Evolutionary conservation across 2,329 filamentous ascomycete species (phyloP).

Genomic region (Dothideomycetes sp.): DNA sequence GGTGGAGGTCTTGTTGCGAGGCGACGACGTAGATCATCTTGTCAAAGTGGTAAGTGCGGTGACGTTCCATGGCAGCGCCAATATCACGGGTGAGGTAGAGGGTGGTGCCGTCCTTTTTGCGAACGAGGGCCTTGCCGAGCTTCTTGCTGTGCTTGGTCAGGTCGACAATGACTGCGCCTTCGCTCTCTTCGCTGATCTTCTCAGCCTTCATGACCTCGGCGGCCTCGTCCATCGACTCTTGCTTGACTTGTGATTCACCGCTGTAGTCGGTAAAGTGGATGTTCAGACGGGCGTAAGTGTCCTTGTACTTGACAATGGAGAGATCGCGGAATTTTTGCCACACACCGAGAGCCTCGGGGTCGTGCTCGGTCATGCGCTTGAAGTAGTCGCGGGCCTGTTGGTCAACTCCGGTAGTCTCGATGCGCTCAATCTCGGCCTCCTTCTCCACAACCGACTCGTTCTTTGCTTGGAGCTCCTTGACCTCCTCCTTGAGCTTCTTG

Average conservation of each 20-base stretch:
- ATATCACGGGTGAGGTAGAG: slow-evolving; percentile 62
- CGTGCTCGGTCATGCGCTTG: slow-evolving; percentile 56
- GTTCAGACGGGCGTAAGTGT: slow-evolving; percentile 53
- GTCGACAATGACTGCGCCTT: slow-evolving; percentile 59
- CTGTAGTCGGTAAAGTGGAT: slow-evolving; percentile 56
- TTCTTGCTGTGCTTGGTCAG: slow-evolving; percentile 60
- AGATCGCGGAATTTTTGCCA: slow-evolving; percentile 55
- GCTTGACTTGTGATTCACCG: slow-evolving; percentile 56
- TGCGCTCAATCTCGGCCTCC: slow-evolving; percentile 37
- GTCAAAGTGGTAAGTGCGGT: slow-evolving; percentile 51
- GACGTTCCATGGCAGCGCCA: slow-evolving; percentile 52
- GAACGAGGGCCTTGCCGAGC: slow-evolving; percentile 54
- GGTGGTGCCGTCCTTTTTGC: slow-evolving; percentile 56
- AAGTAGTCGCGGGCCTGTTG: slow-evolving; percentile 64
- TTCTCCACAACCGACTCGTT: slow-evolving; percentile 36
- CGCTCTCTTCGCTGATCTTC: slow-evolving; percentile 50
- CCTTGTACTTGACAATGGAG: slow-evolving; percentile 53
- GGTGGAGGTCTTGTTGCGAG: slow-evolving; percentile 52
- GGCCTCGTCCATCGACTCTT: slow-evolving; percentile 50
- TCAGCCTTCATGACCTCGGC: slow-evolving; percentile 48
- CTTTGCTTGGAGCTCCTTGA: slow-evolving; percentile 31
- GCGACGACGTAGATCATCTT: slow-evolving; percentile 60
- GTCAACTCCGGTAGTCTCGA: slow-evolving; percentile 49
- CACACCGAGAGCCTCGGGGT: slow-evolving; percentile 46
- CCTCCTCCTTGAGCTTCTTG: slow-evolving; percentile 35